Base-by-base conservation (phyloP, 176 grass and related monocot species). In the Luzula sylvatica region DNA sequence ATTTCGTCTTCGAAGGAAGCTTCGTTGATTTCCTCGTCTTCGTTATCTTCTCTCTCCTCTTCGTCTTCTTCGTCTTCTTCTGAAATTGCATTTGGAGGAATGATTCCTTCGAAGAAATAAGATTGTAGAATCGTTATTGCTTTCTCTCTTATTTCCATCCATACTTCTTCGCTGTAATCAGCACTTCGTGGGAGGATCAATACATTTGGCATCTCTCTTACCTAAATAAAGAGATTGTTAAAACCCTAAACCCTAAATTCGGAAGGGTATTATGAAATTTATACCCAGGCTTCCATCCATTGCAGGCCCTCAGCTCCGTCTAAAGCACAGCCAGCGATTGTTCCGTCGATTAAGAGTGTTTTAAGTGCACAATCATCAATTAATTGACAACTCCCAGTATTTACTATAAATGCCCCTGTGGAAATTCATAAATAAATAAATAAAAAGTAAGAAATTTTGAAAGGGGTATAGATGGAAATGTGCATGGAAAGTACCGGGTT, bases 241-340 rank as follows among this genome's bases (percentile, higher is more conserved):
- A 35, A 35, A 35, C 30, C 30, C 30, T 35, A 35, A 35, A 35
- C 30, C 30, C 30, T 35, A 35, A 35, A 35, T n/a, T n/a, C n/a
- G n/a, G n/a, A n/a, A n/a, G n/a, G n/a, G n/a, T n/a, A n/a, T n/a
- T n/a, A 7, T 35, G 30, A 35, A 35, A 35, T 35, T 35, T 35
- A 35, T 96, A 89, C 92, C 92, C 92, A 98, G 46, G 92, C 92
- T 73, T 98, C 92, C 92, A 98, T 98, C 92, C 92, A 98, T 65
- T 98, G 92, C 43, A 84, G 85, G 18, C 92, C 92, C 83, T 89
- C 85, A 72, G 72, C 92, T 22, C 85, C 92, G 71, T 90, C 92
- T 54, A 90, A 79, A 27, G 92, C 92, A 59, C 92, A 98, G 20
- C 85, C 92, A 68, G 92, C 84, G 68, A 96, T 77, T 45, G 78